These are phyloP conservation scores for Fusarium sp. DNA, from an alignment of 2,329 filamentous ascomycete species.

Conservation along the genomic window DNA sequence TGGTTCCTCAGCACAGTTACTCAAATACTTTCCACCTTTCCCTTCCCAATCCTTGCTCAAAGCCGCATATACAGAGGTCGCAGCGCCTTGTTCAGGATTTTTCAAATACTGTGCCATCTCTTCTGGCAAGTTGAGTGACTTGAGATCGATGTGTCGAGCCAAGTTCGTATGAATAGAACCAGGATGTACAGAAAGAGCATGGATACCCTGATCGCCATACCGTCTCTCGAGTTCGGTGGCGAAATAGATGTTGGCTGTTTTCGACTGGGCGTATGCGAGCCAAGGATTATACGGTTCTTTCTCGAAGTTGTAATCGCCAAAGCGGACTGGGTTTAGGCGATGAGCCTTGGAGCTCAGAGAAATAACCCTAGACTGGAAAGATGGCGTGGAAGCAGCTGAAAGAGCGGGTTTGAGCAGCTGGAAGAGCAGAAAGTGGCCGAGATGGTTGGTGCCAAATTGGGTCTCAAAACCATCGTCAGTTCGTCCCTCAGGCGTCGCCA, in stretches of 20 bases:
- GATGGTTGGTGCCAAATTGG: slow-evolving; percentile 46
- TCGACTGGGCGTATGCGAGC: slow-evolving; percentile 35
- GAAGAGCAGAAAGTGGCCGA: slow-evolving; percentile 46
- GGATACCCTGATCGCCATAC: slow-evolving; percentile 17
- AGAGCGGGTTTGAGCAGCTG: slow-evolving; percentile 57
- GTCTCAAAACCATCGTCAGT: slow-evolving; percentile 38
- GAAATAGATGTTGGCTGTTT: slow-evolving; percentile 40
- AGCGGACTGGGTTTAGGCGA: slow-evolving; percentile 6
- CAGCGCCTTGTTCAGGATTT: background rate
- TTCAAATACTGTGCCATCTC: background rate
- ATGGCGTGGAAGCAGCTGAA: slow-evolving; percentile 52
- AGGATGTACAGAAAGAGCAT: slow-evolving; percentile 31
- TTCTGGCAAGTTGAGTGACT: background rate
- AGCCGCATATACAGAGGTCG: slow-evolving; percentile 11
- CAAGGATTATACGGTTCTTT: slow-evolving; percentile 25
- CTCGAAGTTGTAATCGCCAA: slow-evolving; percentile 32
- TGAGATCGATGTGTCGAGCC: background rate
- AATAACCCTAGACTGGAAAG: slow-evolving; percentile 61
- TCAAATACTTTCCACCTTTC: slow-evolving; percentile 10
- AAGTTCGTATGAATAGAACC: slow-evolving; percentile 17
- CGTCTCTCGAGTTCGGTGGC: slow-evolving; percentile 30
- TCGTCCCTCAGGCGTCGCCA: slow-evolving; percentile 21
- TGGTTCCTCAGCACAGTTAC: background rate
- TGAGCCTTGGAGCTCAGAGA: slow-evolving; percentile 59
- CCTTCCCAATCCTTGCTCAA: slow-evolving; percentile 13